Percentiles rank a stretch among this genome's conserved stretches.
Conservation (phyloP, 352 stramenopile genomes). For the Phytophthora rubi region DNA sequence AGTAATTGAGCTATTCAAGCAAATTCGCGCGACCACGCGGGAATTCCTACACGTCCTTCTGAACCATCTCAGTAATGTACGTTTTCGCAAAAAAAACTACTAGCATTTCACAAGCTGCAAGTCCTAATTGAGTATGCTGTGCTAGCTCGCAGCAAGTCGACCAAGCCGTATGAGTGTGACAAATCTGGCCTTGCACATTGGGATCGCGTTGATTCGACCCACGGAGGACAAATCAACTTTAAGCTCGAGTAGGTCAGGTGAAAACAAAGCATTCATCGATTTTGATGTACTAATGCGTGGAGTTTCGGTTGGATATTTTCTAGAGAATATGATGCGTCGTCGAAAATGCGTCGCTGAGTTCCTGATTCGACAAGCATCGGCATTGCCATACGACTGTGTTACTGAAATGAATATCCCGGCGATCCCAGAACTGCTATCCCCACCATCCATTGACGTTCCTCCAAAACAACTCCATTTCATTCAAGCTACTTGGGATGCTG, state of each 20-base stretch:
- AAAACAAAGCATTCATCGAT: background rate
- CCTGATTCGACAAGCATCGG: conserved; percentile 54
- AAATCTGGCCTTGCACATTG: conserved; percentile 47
- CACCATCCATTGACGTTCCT: background rate
- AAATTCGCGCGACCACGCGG: conserved; percentile 39
- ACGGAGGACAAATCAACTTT: conserved; percentile 33
- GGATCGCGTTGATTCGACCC: conserved; percentile 51
- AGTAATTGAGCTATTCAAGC: conserved; percentile 42
- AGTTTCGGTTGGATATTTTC: background rate
- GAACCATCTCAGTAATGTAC: conserved; percentile 54
- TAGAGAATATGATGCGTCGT: conserved; percentile 38
- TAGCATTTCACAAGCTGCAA: background rate
- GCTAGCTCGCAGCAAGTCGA: conserved; percentile 48
- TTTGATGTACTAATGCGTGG: background rate
- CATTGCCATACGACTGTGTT: conserved; percentile 50
- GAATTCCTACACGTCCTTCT: conserved; percentile 63
- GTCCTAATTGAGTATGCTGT: background rate
- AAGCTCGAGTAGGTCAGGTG: conserved; percentile 38
- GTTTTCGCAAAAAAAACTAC: background rate
- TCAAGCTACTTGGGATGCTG: conserved; percentile 48
- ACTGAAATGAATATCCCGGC: conserved; percentile 44
- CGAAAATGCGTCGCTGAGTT: conserved; percentile 50
- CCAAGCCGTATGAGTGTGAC: conserved; percentile 51
- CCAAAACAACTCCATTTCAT: conserved; percentile 39
- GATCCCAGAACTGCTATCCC: conserved; percentile 30